Base-by-base conservation (phyloP, 345 rosid species). In the Bruguiera gymnorhiza region DNA sequence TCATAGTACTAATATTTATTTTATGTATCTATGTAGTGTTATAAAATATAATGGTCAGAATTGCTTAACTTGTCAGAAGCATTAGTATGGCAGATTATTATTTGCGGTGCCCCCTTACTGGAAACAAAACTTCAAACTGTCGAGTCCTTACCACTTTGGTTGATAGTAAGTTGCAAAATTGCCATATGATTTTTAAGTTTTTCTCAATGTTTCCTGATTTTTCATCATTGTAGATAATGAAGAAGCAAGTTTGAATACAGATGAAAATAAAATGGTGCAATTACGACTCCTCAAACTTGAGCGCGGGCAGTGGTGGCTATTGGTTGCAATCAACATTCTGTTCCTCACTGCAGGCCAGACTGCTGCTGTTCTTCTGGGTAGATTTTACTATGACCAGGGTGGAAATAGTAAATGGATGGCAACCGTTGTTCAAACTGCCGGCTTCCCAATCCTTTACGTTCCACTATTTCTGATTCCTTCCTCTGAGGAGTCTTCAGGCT, bases 381-480 rank as follows among this genome's bases (percentile, higher is more conserved):
- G 91, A 73, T 83, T 79, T 78, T 88, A 86, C 60, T 88, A 85
- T 73, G 91, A 73, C 54, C 76, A 83, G 68, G 91, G 94, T 48
- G 94, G 94, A 60, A 83, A 85, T 24, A 88, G 91, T 50, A 83
- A 74, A 73, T 88, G 91, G 94, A 60, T 88, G 82, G 84, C 88
- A 0, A 88, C 91, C 36, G 78, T 88, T 68, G 83, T 86, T 61
- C 91, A 88, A 63, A 88, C 88, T 2, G 85, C 78, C 20, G 95
- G 80, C 61, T 89, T 89, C 76, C 95, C 95, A 0, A 76, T 91
- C 79, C 87, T 88, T 9, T 81, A 50, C 66, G 68, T 89, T 63
- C 93, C 95, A 4, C 83, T 82, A 36, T 71, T 59, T 55, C 70
- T 91, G 30, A 72, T 89, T 51, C 87, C 88, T 72, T 62, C 87